A percentile compares a stretch with the other conserved stretches of the same genome.
These are phyloP conservation scores for Rhodotorula sphaerocarpa DNA, from an alignment of 768 basidiomycete genomes.

Conservation along the genomic window DNA sequence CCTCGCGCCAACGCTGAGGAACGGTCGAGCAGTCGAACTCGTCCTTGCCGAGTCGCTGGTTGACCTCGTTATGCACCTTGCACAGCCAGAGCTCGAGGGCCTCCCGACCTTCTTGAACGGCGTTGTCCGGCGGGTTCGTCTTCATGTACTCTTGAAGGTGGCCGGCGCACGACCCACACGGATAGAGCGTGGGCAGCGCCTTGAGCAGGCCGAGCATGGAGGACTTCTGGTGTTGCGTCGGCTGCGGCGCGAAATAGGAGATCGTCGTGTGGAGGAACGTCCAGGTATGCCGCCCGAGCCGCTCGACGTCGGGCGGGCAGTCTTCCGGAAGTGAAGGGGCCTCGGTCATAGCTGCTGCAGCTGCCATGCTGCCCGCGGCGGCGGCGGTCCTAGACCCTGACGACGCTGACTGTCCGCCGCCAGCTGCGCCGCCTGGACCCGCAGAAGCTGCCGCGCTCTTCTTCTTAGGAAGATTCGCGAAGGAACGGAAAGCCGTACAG, in stretches of 20 bases:
- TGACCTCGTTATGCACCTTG: constrained; percentile 86
- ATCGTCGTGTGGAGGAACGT: constrained; percentile 92
- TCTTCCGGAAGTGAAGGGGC: constrained; percentile 40
- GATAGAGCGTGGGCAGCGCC: constrained; percentile 69
- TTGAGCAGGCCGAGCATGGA: constrained; percentile 75
- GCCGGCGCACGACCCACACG: constrained; percentile 73
- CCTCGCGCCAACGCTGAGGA: constrained; percentile 87
- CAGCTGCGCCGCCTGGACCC: background rate
- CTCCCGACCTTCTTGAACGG: constrained; percentile 8
- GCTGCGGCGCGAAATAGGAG: constrained; percentile 83
- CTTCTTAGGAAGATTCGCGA: constrained; percentile 49
- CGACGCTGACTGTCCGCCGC: constrained; percentile 30
- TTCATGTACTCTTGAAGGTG: constrained; percentile 69
- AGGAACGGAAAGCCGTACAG: constrained; percentile 62
- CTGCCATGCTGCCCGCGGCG: constrained; percentile 34
- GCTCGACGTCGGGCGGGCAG: constrained; percentile 84
- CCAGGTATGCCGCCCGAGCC: constrained; percentile 88
- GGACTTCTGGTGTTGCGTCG: constrained; percentile 63
- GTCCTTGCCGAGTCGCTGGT: constrained; percentile 72
- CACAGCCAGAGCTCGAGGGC: constrained; percentile 61
- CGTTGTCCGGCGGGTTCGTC: constrained; percentile 56
- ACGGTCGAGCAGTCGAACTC: constrained; percentile 71
- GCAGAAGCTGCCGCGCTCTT: constrained; percentile 9
- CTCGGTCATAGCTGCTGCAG: constrained; percentile 22
- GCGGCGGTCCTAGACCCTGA: constrained; percentile 27